These are phyloP conservation scores for Aurantiochytrium sp. DNA, from an alignment of 108 stramenopile species.

Conservation along the genomic window DNA sequence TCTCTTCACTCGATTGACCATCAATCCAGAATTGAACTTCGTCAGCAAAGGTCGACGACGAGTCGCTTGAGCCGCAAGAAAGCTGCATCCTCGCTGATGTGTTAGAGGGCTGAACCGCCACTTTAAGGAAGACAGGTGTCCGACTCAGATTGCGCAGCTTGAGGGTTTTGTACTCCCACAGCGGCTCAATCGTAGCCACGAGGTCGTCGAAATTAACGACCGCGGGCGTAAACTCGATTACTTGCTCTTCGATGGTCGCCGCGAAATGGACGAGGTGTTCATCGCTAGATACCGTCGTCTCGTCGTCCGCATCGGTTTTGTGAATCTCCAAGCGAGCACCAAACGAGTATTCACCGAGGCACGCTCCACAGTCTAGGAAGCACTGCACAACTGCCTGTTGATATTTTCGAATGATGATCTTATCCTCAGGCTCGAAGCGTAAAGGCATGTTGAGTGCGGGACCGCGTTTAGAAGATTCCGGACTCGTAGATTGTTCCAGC, in stretches of 20 bases:
- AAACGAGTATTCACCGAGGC: background rate
- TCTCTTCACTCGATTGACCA: background rate
- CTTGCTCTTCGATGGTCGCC: background rate
- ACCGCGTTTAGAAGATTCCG: background rate
- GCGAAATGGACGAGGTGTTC: background rate
- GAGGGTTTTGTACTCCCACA: background rate
- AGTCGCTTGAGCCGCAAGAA: background rate
- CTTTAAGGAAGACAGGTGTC: background rate
- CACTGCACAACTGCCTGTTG: background rate
- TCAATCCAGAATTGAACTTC: background rate
- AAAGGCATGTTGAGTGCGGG: background rate
- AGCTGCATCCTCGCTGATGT: background rate
- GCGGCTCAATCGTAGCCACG: background rate
- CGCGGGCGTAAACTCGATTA: background rate
- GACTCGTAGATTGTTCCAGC: background rate
- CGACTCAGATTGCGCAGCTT: background rate
- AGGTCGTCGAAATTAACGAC: background rate
- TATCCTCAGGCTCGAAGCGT: background rate
- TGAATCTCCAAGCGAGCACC: background rate
- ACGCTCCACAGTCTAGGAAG: background rate
- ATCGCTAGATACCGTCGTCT: background rate
- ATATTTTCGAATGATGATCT: background rate
- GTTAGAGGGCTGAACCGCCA: background rate
- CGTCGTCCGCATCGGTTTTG: background rate
- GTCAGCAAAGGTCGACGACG: background rate